These are phyloP conservation scores for Aspergillus unguis DNA, from an alignment of 2,329 filamentous ascomycete species.

Conservation along the genomic window DNA sequence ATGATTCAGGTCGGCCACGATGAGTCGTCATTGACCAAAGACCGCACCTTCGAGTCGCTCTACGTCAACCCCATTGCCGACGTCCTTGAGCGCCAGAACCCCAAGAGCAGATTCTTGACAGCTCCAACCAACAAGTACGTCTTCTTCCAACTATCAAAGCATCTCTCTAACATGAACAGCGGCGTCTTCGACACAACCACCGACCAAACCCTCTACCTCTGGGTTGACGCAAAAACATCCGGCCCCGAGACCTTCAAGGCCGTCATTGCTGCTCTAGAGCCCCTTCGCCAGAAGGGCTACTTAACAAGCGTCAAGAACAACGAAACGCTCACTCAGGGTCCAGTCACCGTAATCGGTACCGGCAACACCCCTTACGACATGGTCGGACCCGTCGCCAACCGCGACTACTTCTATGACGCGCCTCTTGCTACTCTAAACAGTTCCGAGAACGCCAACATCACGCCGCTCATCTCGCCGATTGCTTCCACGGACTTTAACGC, in stretches of 20 bases:
- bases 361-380: conserved; percentile 53
- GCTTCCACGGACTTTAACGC: conserved; percentile 52
- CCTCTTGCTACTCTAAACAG: conserved; percentile 47
- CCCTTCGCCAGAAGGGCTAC: conserved; percentile 53
- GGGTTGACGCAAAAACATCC: conserved; percentile 62
- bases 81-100: conserved; percentile 56
- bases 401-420: conserved; percentile 62
- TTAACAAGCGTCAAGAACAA: conserved; percentile 52
- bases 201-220: conserved; percentile 61
- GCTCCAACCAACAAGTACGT: conserved; percentile 49
- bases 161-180: conserved; percentile 21
- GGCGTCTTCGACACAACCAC: conserved; percentile 59
- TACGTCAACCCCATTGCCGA: conserved; percentile 60
- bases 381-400: conserved; percentile 44
- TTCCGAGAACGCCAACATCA: conserved; percentile 45
- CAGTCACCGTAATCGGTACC: conserved; percentile 62
- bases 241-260: conserved; percentile 55
- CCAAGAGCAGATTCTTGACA: conserved; percentile 49
- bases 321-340: conserved; percentile 44
- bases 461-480: conserved; percentile 50
- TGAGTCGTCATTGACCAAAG: conserved; percentile 48
- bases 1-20: conserved; percentile 54
- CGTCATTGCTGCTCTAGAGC: conserved; percentile 55
- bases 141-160: not conserved
- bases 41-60: conserved; percentile 55